Evolutionary conservation across 2,329 filamentous ascomycete genomes (phyloP).

Genomic region (Cladophialophora bantiana): DNA sequence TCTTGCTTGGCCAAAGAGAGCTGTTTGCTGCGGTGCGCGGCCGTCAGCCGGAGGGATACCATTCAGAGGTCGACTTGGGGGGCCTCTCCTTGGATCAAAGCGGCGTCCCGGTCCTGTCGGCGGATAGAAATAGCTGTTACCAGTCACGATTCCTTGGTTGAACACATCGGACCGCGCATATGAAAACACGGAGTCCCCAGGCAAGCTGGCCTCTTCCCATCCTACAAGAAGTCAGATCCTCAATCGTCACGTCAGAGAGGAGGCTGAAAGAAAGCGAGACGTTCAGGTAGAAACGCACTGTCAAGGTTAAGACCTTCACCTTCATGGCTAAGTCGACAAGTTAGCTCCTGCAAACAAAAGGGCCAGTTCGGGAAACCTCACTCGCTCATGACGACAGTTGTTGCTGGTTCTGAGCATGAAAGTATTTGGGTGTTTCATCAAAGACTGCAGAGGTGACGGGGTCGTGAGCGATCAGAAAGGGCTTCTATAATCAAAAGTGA

Average conservation of each 20-base stretch:
- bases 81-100: not conserved
- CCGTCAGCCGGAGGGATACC: not conserved
- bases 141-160: slow-evolving; percentile 21
- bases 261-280: not conserved
- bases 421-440: not conserved
- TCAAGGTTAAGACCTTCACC: slow-evolving; percentile 35
- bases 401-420: slow-evolving; percentile 4
- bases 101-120: slow-evolving; percentile 8
- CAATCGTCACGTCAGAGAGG: not conserved
- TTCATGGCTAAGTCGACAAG: slow-evolving; percentile 31
- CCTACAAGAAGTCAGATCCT: slow-evolving; percentile 25
- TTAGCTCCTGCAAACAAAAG: slow-evolving; percentile 14
- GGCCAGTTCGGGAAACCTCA: slow-evolving; percentile 21
- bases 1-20: not conserved
- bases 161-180: slow-evolving; percentile 28
- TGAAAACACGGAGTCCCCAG: slow-evolving; percentile 31
- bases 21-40: not conserved
- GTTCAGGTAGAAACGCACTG: slow-evolving; percentile 20
- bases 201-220: slow-evolving; percentile 36
- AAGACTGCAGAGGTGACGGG: not conserved
- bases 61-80: slow-evolving; percentile 8
- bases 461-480: not conserved
- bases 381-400: slow-evolving; percentile 36
- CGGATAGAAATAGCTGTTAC: slow-evolving; percentile 7
- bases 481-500: not conserved